These are phyloP conservation scores for Beta corolliflora DNA, from an alignment of 179 eudicot species.

Conservation along the genomic window DNA sequence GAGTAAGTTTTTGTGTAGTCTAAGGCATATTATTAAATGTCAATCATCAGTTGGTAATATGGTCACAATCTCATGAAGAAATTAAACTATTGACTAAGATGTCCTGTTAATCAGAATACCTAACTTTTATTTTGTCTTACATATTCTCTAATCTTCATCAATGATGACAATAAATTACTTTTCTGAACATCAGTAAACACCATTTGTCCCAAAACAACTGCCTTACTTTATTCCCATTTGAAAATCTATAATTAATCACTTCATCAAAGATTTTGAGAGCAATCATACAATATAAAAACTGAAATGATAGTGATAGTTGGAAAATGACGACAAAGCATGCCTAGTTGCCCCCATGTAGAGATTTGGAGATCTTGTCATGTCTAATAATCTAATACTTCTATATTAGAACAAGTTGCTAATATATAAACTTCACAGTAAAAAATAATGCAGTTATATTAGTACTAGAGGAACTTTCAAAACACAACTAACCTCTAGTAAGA, in stretches of 20 bases:
- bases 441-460: constrained; percentile 16
- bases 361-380: constrained; percentile 14
- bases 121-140: constrained; percentile 14
- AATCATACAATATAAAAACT: constrained; percentile 4
- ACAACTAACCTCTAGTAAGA: constrained; percentile 75
- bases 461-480: neutral
- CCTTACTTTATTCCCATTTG: neutral
- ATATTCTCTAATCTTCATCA: no score
- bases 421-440: constrained; percentile 1
- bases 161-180: constrained; percentile 1
- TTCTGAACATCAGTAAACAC: neutral
- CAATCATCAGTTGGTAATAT: neutral
- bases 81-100: neutral
- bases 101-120: neutral
- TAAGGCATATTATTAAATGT: neutral
- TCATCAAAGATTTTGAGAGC: constrained; percentile 2
- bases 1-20: neutral
- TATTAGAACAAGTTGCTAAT: constrained; percentile 23
- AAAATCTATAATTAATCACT: constrained; percentile 1
- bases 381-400: neutral
- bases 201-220: neutral
- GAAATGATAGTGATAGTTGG: neutral
- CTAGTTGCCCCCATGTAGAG: constrained; percentile 14
- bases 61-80: neutral
- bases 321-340: constrained; percentile 20